Percentiles rank a stretch among this genome's conserved stretches.
These are phyloP conservation scores for Fusarium phyllophilum DNA, from an alignment of 2,329 filamentous ascomycete species.

Conservation along the genomic window DNA sequence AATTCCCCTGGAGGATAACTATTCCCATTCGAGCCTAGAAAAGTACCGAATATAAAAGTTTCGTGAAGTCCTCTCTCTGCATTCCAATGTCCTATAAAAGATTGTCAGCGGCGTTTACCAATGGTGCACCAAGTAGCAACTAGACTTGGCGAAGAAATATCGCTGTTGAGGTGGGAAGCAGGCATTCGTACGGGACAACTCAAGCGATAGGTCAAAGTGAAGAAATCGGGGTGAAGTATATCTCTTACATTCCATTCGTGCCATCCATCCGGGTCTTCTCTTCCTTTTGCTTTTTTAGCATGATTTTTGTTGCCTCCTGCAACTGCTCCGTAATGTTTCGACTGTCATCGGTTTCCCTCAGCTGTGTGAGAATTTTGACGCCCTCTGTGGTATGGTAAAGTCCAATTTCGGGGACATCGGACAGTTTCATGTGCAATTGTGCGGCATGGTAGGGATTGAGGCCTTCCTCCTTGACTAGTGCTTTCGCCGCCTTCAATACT, in stretches of 20 bases:
- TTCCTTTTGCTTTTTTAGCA: not conserved
- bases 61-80: not conserved
- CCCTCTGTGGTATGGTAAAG: not conserved
- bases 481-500: not conserved
- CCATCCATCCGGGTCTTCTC: not conserved
- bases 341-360: not conserved
- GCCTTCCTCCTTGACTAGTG: not conserved
- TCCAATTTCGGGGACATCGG: not conserved
- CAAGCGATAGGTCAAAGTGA: not conserved
- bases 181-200: not conserved
- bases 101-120: not conserved
- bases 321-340: accelerated
- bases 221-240: not conserved
- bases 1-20: not conserved
- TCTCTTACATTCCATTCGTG: not conserved
- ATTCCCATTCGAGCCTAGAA: accelerated
- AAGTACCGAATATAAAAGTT: not conserved
- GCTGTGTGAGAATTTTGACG: not conserved
- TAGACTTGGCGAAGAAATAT: not conserved
- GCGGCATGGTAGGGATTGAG: not conserved
- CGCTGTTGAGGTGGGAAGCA: not conserved
- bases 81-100: not conserved
- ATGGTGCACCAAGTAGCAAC: not conserved
- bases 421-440: not conserved
- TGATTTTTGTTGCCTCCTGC: not conserved